Evolutionary conservation across 148 eudicot genomes (phyloP).

Genomic region (Diospyros kaki): DNA sequence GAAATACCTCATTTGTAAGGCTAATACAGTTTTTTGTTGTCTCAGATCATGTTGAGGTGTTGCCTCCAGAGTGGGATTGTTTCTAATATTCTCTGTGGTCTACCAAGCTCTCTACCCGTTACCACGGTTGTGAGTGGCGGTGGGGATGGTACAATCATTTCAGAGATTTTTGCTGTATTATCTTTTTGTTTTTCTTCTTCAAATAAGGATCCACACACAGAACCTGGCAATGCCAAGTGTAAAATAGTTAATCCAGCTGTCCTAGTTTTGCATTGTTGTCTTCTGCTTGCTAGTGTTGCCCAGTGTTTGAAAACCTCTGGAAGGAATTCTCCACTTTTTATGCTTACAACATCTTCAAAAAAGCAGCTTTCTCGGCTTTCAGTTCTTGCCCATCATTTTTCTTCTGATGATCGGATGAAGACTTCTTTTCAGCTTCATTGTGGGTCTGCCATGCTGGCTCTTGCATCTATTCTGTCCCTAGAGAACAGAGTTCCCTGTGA

Average conservation of each 20-base stretch:
- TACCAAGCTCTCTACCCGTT: constrained; percentile 84
- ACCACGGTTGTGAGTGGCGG: constrained; percentile 91
- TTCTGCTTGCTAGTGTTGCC: constrained; percentile 73
- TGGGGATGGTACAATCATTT: constrained; percentile 83
- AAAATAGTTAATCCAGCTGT: constrained; percentile 51
- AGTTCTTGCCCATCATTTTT: constrained; percentile 71
- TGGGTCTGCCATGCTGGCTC: constrained; percentile 86
- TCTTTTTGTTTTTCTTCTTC: constrained; percentile 55
- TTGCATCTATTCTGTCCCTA: constrained; percentile 78
- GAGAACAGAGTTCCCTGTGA: constrained; percentile 51
- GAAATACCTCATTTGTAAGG: neutral
- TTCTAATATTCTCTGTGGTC: constrained; percentile 70
- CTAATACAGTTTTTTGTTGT: constrained; percentile 8
- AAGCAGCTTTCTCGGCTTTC: constrained; percentile 82
- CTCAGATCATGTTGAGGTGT: constrained; percentile 82
- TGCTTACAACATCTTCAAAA: constrained; percentile 75
- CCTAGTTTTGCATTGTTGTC: constrained; percentile 63
- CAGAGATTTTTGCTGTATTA: constrained; percentile 79
- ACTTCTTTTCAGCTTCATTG: constrained; percentile 59
- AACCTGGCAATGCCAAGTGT: constrained; percentile 40
- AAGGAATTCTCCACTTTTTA: constrained; percentile 69
- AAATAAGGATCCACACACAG: constrained; percentile 51
- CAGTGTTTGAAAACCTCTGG: constrained; percentile 79
- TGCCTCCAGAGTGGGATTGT: constrained; percentile 61
- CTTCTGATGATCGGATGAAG: constrained; percentile 60